Evolutionary conservation across 2,329 filamentous ascomycete species (phyloP), one percentile per base, ranked within the genome.

Genomic region (Polychaeton citri): DNA sequence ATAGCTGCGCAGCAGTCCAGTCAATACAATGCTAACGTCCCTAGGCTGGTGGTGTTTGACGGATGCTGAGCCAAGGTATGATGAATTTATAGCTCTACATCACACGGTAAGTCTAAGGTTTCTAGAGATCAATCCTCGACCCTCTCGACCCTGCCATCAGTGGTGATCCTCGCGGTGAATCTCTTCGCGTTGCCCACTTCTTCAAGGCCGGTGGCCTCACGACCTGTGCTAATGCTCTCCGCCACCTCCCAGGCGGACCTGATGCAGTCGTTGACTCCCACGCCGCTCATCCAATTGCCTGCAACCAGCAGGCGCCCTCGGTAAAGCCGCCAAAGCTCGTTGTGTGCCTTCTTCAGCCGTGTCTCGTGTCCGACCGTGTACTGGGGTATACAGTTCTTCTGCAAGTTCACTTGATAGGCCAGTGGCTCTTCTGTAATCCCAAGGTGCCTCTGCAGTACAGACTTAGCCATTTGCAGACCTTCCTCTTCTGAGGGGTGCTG

Each of bases 321-420:
- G 54, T 78, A 92, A 4, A 63, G 59, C 3, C 61, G 41, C 20
- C 59, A 52, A 4, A 84, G 64, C 35, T 77, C 64, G 2, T 59
- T 49, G 47, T 78, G 68, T 1, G 77, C 71, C 2, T 56, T 53
- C 16, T 59, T 60, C 64, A 92, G 74, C 40, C 72, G 69, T 6
- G 64, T 57, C 18, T 72, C 60, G 58, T 96, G 88, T 21, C 85
- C 85, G 2, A 94, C 77, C 1, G 69, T 72, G 57, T 93, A 92
- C 61, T 98, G 90, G 8, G 90, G 88, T 45, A 98, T 90, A 53
- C 86, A 93, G 42, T 90, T 69, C 40, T 64, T 63, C 37, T 76
- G 67, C 31, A 81, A 48, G 38, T 70, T 71, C 12, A 76, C 77
- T 39, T 72, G 64, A 21, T 71, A 70, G n/a, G 76, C 64, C 13